Evolutionary conservation across 352 stramenopile genomes (phyloP).

Genomic region (Globisporangium cederbergense): DNA sequence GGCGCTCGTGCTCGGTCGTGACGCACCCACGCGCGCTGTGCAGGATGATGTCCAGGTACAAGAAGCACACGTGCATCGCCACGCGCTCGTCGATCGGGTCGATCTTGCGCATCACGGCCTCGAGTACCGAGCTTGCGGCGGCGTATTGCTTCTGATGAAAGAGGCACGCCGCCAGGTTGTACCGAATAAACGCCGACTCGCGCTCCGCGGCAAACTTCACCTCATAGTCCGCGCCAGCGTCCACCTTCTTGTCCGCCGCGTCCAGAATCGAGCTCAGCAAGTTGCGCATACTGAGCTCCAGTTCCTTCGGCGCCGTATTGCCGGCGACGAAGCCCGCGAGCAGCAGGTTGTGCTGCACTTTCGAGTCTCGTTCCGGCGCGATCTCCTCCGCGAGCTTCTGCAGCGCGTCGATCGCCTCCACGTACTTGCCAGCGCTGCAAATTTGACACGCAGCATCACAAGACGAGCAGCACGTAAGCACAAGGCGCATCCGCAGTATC

Average conservation of each 20-base stretch:
- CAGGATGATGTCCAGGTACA: conserved; percentile 91
- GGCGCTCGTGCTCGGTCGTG: conserved; percentile 66
- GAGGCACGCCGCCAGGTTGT: conserved; percentile 86
- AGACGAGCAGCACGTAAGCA: neutral
- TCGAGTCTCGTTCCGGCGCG: conserved; percentile 65
- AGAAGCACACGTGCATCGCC: conserved; percentile 91
- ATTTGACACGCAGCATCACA: conserved; percentile 3
- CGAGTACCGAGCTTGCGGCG: conserved; percentile 77
- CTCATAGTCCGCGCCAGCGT: conserved; percentile 27
- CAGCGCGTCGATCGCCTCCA: conserved; percentile 79
- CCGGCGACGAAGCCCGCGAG: conserved; percentile 65
- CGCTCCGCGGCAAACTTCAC: conserved; percentile 68
- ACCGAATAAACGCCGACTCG: conserved; percentile 85
- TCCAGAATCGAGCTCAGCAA: conserved; percentile 43
- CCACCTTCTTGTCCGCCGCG: conserved; percentile 40
- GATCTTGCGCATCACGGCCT: conserved; percentile 86
- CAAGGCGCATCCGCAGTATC: neutral
- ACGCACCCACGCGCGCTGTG: conserved; percentile 86
- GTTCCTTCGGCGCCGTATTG: conserved; percentile 58
- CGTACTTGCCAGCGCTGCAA: conserved; percentile 79
- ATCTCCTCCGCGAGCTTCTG: conserved; percentile 84
- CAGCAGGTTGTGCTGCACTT: conserved; percentile 84
- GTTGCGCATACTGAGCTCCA: conserved; percentile 68
- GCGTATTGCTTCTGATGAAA: conserved; percentile 91
- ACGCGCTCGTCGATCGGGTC: conserved; percentile 90